Conservation (phyloP, 2,329 filamentous ascomycete genomes). For the Exophiala sp. region DNA sequence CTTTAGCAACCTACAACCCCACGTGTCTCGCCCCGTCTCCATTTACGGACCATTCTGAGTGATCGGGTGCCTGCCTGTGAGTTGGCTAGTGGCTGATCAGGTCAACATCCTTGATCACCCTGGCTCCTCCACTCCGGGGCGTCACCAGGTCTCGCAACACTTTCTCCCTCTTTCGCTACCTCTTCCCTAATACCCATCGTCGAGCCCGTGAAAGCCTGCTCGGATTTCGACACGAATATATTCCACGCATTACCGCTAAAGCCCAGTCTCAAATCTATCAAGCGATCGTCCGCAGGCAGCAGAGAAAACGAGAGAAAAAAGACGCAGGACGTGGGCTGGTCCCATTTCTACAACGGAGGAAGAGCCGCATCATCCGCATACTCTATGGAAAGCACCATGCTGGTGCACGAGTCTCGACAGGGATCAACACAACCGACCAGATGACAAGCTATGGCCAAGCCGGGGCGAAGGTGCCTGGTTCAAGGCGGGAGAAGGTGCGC, state of each 20-base stretch:
- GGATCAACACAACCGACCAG: slow-evolving; percentile 22
- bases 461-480: slow-evolving; percentile 57
- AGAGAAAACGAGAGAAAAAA: slow-evolving; percentile 49
- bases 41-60: too few relatives aligned
- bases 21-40: too few relatives aligned
- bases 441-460: slow-evolving; percentile 25
- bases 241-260: slow-evolving; percentile 67
- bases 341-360: slow-evolving; percentile 36
- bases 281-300: slow-evolving; percentile 65
- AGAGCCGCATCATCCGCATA: slow-evolving; percentile 33
- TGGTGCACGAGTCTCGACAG: slow-evolving; percentile 6
- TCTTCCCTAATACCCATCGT: slow-evolving; percentile 64
- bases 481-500: slow-evolving; percentile 73
- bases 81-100: too few relatives aligned
- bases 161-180: slow-evolving; percentile 56
- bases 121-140: slow-evolving; percentile 20
- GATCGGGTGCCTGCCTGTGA: too few relatives aligned
- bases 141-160: slow-evolving; percentile 23
- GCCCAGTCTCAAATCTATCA: slow-evolving; percentile 74
- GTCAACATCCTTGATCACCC: slow-evolving; percentile 5
- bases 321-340: slow-evolving; percentile 48
- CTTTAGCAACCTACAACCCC: too few relatives aligned
- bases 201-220: slow-evolving; percentile 64
- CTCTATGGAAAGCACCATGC: slow-evolving; percentile 30
- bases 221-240: slow-evolving; percentile 68